Conservation (phyloP, 2,329 filamentous ascomycete species). For the Cephalotrichum gorgonifer region DNA sequence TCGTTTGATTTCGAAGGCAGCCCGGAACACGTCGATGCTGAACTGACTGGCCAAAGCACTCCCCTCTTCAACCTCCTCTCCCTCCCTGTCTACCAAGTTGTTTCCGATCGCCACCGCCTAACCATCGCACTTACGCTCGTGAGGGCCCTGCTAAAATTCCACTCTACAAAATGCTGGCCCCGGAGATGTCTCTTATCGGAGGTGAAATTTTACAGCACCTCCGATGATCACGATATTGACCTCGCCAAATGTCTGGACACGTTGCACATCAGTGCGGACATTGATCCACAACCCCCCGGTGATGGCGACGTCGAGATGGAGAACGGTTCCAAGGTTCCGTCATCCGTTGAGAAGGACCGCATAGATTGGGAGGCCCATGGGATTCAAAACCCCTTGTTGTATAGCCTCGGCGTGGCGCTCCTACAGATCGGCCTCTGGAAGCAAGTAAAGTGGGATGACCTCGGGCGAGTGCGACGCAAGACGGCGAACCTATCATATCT, state of each 20-base stretch:
- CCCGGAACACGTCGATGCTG: no score
- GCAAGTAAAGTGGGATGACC: background rate
- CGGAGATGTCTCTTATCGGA: background rate
- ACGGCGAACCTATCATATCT: background rate
- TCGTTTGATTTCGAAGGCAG: no score
- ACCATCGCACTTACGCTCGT: background rate
- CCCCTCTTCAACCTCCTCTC: no score
- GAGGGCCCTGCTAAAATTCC: background rate
- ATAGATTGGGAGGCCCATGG: background rate
- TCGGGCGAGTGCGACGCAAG: background rate
- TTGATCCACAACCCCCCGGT: background rate
- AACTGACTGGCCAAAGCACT: no score
- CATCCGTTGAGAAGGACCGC: background rate
- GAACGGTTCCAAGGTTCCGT: no score
- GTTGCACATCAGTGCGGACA: background rate
- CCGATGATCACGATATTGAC: background rate
- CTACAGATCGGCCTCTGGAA: background rate
- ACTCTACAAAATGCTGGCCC: background rate
- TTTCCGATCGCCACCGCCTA: background rate
- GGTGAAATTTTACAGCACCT: background rate
- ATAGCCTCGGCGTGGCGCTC: background rate
- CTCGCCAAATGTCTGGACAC: background rate
- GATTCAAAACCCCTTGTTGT: background rate
- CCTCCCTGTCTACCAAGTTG: background rate
- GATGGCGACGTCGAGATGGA: background rate